Evolutionary conservation across 352 stramenopile genomes (phyloP), one percentile per base, ranked within the genome.

Genomic region (Salisapilia sapeloensis): DNA sequence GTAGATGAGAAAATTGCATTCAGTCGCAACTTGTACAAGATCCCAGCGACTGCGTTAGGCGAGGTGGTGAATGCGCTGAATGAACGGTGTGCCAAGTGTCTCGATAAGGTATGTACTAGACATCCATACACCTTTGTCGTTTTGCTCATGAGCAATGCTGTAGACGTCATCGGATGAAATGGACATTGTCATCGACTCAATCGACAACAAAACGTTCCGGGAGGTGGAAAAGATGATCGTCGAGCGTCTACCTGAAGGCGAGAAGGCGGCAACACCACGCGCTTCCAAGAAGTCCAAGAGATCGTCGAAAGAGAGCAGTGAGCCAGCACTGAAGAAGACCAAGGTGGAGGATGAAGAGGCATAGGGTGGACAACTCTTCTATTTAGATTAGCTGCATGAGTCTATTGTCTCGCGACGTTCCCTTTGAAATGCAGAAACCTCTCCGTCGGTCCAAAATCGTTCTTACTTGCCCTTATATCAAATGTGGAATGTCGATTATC

Each of bases 11-110:
- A 87, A 50, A 78, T 90, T 20, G 40, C 60, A 27, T 85, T 93
- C 30, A 86, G 76, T 40, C 75, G 92, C 32, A 83, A 86, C 55
- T 84, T 92, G 28, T 93, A 92, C 66, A 85, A 89, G 50, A 42
- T 93, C 15, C 39, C 62, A 14, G 48, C 40, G 26, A 69, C 84
- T 17, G 76, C 92, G 18, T 53, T 93, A 0, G 56, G 53, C 9
- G 50, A 50, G n/a, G 42, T 93, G 34, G 60, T 93, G 20, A 52
- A 84, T 29, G 56, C 86, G 40, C 56, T 93, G 27, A 60, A 91
- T 10, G 70, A 91, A 29, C 69, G 81, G 24, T 92, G 77, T 19
- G 72, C 78, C 6, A 86, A 86, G 43, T 60, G 69, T 28, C 46
- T 93, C 20, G 70, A 90, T 39, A 87, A 84, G 48, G 63, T 79